These are phyloP conservation scores for Tolypocladium cylindrosporum DNA, from an alignment of 2,329 filamentous ascomycete genomes.

Conservation along the genomic window DNA sequence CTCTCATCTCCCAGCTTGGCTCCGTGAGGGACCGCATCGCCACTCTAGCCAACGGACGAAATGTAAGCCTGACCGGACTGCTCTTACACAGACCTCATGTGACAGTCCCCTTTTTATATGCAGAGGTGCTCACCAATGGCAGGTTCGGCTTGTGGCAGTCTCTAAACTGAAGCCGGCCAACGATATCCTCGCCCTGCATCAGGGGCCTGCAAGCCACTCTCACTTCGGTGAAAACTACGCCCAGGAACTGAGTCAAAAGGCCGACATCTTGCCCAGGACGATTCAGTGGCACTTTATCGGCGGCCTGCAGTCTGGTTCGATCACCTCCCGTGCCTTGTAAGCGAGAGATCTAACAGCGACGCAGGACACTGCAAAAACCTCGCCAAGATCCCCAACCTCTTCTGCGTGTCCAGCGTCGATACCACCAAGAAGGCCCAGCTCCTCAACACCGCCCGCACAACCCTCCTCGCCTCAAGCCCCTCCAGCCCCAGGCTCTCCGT, in stretches of 20 bases:
- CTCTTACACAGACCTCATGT: not conserved
- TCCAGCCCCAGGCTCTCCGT: slow-evolving; percentile 48
- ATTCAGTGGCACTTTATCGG: slow-evolving; percentile 98
- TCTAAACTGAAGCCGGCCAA: slow-evolving; percentile 92
- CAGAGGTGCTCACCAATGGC: not conserved
- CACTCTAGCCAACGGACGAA: slow-evolving; percentile 40
- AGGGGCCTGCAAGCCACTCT: slow-evolving; percentile 44
- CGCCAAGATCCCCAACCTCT: slow-evolving; percentile 79
- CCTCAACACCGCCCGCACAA: slow-evolving; percentile 65
- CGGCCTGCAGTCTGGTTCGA: slow-evolving; percentile 66
- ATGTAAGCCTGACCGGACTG: slow-evolving; percentile 29
- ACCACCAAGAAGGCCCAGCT: slow-evolving; percentile 75
- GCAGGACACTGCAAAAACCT: slow-evolving; percentile 81
- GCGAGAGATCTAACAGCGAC: not conserved
- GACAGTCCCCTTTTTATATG: not conserved
- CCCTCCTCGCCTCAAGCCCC: slow-evolving; percentile 33
- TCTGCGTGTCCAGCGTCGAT: slow-evolving; percentile 87
- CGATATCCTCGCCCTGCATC: slow-evolving; percentile 79
- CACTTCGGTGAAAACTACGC: slow-evolving; percentile 98
- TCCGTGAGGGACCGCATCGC: slow-evolving; percentile 49
- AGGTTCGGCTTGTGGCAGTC: slow-evolving; percentile 85
- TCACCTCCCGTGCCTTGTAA: not conserved
- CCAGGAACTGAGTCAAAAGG: slow-evolving; percentile 82
- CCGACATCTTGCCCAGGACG: slow-evolving; percentile 60
- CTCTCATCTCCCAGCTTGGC: slow-evolving; percentile 52